Evolutionary conservation across 441 rosid genomes (phyloP).

Genomic region (Jatropha multifida): DNA sequence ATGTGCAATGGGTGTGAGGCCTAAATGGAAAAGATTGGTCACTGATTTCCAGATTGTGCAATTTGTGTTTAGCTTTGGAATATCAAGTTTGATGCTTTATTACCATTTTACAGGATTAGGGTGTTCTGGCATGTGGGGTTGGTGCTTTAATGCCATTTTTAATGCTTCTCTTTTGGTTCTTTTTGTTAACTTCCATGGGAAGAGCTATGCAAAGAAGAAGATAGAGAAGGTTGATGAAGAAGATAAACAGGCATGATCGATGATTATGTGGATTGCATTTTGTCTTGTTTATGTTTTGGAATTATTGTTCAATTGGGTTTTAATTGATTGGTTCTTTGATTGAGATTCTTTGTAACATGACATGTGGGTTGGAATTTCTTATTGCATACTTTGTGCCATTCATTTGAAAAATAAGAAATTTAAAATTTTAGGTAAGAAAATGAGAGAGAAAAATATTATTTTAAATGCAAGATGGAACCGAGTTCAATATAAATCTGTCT

Average conservation of each 20-base stretch:
- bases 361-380: too few species aligned
- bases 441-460: too few species aligned
- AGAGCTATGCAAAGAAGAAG: conserved; percentile 33
- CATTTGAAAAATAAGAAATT: too few species aligned
- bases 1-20: conserved; percentile 49
- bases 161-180: conserved; percentile 54
- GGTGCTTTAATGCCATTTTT: conserved; percentile 65
- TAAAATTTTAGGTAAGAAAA: too few species aligned
- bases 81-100: conserved; percentile 48
- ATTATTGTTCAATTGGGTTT: neutral
- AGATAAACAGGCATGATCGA: conserved; percentile 8
- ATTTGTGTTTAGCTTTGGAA: conserved; percentile 51
- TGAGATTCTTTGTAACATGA: neutral
- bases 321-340: neutral
- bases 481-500: too few species aligned
- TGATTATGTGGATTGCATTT: neutral
- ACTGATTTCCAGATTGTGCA: conserved; percentile 66
- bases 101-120: conserved; percentile 46
- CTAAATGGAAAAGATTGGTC: conserved; percentile 64
- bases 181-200: conserved; percentile 48
- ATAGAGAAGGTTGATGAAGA: neutral
- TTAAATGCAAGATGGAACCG: too few species aligned
- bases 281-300: neutral
- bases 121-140: conserved; percentile 55
- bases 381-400: too few species aligned